These are phyloP conservation scores for Stemphylium beticola DNA, from an alignment of 2,329 filamentous ascomycete genomes.

Conservation along the genomic window DNA sequence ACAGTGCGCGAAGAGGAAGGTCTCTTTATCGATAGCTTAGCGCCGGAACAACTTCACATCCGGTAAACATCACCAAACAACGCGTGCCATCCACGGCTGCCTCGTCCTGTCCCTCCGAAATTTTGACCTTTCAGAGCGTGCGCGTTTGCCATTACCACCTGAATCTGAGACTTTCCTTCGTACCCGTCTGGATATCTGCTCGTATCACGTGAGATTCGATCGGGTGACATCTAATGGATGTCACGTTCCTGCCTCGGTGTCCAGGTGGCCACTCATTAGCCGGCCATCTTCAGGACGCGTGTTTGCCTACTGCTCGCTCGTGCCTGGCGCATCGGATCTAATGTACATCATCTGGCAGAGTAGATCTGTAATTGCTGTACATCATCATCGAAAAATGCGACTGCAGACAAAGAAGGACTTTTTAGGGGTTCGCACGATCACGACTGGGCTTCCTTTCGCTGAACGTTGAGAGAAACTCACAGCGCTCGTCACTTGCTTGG, in stretches of 20 bases:
- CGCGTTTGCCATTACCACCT: background rate
- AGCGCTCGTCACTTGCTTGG: background rate
- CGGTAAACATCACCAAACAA: slow-evolving; percentile 13
- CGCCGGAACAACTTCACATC: slow-evolving; percentile 5
- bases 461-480: background rate
- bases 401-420: background rate
- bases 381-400: background rate
- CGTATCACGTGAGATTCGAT: background rate
- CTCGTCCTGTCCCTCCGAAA: background rate
- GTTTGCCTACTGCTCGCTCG: background rate
- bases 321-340: background rate
- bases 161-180: background rate
- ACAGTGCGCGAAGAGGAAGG: background rate
- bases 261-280: background rate
- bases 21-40: slow-evolving; percentile 16
- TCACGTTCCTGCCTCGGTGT: background rate
- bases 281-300: background rate
- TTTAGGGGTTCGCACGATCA: background rate
- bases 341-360: background rate
- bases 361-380: background rate
- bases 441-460: background rate
- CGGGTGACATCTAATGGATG: background rate
- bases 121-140: background rate
- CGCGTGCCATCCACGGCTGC: slow-evolving; percentile 4
- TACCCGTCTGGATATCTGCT: background rate